phyloP scores from a whole-genome alignment of 192 early-diverging fungal genomes.

The Linderina pennispora region DNA sequence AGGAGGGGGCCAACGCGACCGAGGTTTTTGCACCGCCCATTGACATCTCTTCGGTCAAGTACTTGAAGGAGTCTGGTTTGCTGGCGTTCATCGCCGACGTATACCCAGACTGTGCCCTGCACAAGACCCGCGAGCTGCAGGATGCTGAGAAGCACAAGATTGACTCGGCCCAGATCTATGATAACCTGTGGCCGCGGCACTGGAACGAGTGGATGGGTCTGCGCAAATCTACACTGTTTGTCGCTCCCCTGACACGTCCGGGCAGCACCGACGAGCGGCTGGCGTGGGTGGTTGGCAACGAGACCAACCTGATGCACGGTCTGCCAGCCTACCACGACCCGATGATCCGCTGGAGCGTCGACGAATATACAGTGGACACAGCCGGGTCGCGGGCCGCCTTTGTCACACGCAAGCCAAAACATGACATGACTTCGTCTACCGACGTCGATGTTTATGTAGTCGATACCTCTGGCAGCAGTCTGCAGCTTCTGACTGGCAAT shows the following conservation, averaged over 20 bases:
- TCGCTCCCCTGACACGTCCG: background rate
- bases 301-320: slow-evolving; percentile 12
- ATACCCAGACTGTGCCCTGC: slow-evolving; percentile 46
- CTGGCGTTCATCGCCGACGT: slow-evolving; percentile 33
- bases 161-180: slow-evolving; percentile 54
- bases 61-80: background rate
- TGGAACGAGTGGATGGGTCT: slow-evolving; percentile 59
- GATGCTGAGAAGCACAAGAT: slow-evolving; percentile 19
- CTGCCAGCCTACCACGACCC: slow-evolving; percentile 17
- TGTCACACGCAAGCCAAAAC: slow-evolving; percentile 50
- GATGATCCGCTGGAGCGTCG: slow-evolving; percentile 36
- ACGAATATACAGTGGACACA: slow-evolving; percentile 53
- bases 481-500: slow-evolving; percentile 40
- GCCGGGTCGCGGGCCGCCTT: slow-evolving; percentile 61
- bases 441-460: slow-evolving; percentile 56
- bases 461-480: background rate
- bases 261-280: slow-evolving; percentile 34
- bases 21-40: slow-evolving; percentile 8
- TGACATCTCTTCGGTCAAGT: slow-evolving; percentile 8
- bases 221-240: slow-evolving; percentile 26
- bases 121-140: slow-evolving; percentile 41
- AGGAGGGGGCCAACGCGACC: slow-evolving; percentile 2
- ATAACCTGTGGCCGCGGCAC: slow-evolving; percentile 67
- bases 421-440: slow-evolving; percentile 58
- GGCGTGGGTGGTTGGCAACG: background rate